Conservation (phyloP, 2,329 filamentous ascomycete species). For the Colletotrichum falcatum region DNA sequence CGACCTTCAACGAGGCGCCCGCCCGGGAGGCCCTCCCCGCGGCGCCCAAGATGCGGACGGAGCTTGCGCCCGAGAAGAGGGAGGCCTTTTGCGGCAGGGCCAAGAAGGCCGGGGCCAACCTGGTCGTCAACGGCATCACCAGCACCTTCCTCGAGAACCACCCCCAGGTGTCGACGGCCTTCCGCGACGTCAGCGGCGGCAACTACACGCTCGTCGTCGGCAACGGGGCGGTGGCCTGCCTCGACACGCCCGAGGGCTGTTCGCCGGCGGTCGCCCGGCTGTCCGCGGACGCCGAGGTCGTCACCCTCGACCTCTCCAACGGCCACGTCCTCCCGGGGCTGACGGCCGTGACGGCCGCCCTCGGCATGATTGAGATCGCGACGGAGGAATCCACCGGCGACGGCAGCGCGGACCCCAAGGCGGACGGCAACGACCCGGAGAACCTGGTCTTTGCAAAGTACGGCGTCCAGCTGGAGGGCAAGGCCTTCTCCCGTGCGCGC, state of each 20-base stretch:
- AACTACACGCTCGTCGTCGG: conserved; percentile 55
- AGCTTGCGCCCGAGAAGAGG: conserved; percentile 42
- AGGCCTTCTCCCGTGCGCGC: conserved; percentile 54
- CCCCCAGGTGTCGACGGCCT: conserved; percentile 26
- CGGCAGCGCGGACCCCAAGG: conserved; percentile 52
- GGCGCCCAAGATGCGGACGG: conserved; percentile 44
- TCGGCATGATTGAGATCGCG: conserved; percentile 64
- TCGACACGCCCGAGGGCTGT: conserved; percentile 42
- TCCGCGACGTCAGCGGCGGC: conserved; percentile 22
- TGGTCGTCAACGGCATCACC: conserved; percentile 54
- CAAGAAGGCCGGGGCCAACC: conserved; percentile 42
- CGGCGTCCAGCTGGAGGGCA: conserved; percentile 55
- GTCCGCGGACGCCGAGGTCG: conserved; percentile 47
- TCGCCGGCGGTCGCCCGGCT: conserved; percentile 40
- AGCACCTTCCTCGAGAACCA: conserved; percentile 50
- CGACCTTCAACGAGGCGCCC: conserved; percentile 28
- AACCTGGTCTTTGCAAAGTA: conserved; percentile 55
- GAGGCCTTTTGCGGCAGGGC: conserved; percentile 45
- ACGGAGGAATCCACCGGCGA: conserved; percentile 59
- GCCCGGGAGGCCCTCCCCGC: not conserved
- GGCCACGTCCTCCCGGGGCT: conserved; percentile 62
- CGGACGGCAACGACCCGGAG: conserved; percentile 45
- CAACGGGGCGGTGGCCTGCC: conserved; percentile 56
- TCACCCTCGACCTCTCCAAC: conserved; percentile 54
- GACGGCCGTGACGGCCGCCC: conserved; percentile 59